Percentiles rank a stretch among this genome's conserved stretches.
Evolutionary conservation across 2,329 filamentous ascomycete species (phyloP).

Genomic region (Didymella glomerata): DNA sequence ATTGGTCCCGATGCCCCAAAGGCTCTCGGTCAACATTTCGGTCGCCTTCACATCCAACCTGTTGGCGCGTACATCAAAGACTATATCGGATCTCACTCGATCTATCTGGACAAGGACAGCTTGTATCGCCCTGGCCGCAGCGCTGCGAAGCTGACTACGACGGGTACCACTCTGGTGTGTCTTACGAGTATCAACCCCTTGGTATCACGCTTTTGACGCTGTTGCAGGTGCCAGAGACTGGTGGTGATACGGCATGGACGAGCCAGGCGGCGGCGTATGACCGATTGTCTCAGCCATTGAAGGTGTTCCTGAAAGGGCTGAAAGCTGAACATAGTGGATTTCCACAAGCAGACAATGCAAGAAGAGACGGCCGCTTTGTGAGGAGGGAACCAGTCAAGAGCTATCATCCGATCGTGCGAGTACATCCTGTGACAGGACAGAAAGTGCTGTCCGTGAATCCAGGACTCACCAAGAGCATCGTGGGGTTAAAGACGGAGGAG

Average conservation of each 20-base stretch:
- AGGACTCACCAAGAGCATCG: not conserved
- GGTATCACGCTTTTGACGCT: not conserved
- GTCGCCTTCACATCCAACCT: conserved; percentile 37
- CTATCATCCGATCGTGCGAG: not conserved
- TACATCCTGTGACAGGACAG: not conserved
- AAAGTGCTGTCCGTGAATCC: not conserved
- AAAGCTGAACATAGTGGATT: not conserved
- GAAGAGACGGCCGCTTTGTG: not conserved
- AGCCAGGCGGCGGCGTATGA: not conserved
- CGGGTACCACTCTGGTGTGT: conserved; percentile 61
- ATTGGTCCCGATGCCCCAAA: conserved; percentile 55
- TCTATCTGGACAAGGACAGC: conserved; percentile 38
- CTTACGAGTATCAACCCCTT: conserved; percentile 52
- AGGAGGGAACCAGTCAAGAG: not conserved
- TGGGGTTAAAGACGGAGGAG: not conserved
- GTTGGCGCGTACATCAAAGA: conserved; percentile 40
- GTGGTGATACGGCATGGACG: not conserved
- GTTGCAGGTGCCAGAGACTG: not conserved
- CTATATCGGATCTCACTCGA: conserved; percentile 38
- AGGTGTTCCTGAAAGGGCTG: not conserved
- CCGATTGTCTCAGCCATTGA: not conserved
- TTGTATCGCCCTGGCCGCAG: conserved; percentile 38
- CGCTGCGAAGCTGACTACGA: conserved; percentile 50
- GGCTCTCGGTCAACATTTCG: conserved; percentile 57
- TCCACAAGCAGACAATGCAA: not conserved